phyloP scores from a whole-genome alignment of 352 stramenopile genomes.

The Globisporangium canariense region DNA sequence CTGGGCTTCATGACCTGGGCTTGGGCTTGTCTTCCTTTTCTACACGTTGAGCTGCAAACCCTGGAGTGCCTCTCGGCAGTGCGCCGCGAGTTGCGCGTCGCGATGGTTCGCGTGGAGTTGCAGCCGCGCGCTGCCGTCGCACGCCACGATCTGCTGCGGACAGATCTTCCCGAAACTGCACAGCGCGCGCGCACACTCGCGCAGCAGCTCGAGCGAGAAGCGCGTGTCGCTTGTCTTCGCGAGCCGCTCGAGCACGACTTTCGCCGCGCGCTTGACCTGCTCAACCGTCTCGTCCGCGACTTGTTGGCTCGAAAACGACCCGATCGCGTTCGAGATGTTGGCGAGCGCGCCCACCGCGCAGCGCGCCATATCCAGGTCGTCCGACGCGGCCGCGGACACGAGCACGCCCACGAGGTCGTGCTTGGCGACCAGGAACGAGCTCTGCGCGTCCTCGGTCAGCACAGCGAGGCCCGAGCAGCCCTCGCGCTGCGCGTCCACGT shows the following conservation, averaged over 20 bases:
- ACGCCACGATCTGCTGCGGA: constrained; percentile 27
- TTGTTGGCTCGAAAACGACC: constrained; percentile 41
- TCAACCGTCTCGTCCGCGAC: constrained; percentile 29
- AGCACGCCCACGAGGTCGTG: constrained; percentile 53
- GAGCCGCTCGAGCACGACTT: constrained; percentile 41
- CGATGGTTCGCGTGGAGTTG: constrained; percentile 52
- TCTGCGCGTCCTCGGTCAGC: constrained; percentile 64
- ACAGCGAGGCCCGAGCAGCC: constrained; percentile 67
- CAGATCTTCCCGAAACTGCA: constrained; percentile 49
- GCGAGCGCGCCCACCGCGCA: constrained; percentile 60
- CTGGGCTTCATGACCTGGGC: too few relatives aligned
- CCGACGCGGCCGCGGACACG: constrained; percentile 36
- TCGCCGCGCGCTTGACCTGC: constrained; percentile 48
- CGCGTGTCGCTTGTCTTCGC: constrained; percentile 43
- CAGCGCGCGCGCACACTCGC: constrained; percentile 66
- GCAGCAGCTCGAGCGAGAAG: constrained; percentile 67
- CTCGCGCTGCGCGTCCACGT: constrained; percentile 68
- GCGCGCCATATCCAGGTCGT: constrained; percentile 65
- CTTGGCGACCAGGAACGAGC: constrained; percentile 54
- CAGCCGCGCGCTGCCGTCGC: constrained; percentile 32
- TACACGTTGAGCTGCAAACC: constrained; percentile 30
- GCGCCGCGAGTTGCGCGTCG: constrained; percentile 53
- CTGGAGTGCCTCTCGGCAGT: constrained; percentile 45
- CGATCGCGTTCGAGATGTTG: constrained; percentile 62
- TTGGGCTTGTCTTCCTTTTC: neutral